A percentile compares a stretch with the other conserved stretches of the same genome.
phyloP scores from a whole-genome alignment of 305 asterid species.

The Fraxinus angustifolia region DNA sequence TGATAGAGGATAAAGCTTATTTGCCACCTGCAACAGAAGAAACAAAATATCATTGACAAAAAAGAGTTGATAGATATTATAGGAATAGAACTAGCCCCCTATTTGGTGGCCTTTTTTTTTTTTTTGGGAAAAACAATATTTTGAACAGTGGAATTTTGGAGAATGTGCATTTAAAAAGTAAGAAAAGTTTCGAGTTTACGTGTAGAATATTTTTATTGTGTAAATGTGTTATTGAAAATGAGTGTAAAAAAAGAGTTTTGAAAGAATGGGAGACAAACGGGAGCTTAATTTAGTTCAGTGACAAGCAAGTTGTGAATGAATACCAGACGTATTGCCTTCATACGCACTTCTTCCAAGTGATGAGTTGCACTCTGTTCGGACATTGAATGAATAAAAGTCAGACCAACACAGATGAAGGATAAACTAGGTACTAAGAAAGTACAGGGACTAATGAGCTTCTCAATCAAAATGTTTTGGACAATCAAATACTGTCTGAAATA shows the following conservation, averaged over 20 bases:
- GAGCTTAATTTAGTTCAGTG: background rate
- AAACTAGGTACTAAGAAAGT: conserved; percentile 5
- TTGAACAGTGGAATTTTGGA: background rate
- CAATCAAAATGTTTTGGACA: conserved; percentile 9
- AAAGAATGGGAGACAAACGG: background rate
- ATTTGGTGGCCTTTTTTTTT: background rate
- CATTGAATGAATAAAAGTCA: conserved; percentile 27
- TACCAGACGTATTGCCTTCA: conserved; percentile 99
- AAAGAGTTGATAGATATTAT: conserved; percentile 11
- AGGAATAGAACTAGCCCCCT: background rate
- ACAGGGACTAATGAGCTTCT: background rate
- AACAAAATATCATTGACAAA: conserved; percentile 18
- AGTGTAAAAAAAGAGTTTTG: background rate
- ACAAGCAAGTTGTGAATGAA: conserved; percentile 25
- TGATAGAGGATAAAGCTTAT: conserved; percentile 88
- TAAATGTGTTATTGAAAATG: background rate
- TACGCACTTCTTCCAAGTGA: conserved; percentile 91
- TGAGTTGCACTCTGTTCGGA: conserved; percentile 74
- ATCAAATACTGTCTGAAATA: conserved; percentile 15
- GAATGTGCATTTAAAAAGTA: background rate
- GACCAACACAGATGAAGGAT: conserved; percentile 22
- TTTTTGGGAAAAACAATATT: background rate
- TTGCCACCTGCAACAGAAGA: conserved; percentile 68
- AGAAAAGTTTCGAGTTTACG: background rate
- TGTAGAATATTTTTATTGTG: background rate